Evolutionary conservation across 371 early-diverging fungal genomes (phyloP), one percentile per base, ranked within the genome.

Genomic region (Mucor indicus): DNA sequence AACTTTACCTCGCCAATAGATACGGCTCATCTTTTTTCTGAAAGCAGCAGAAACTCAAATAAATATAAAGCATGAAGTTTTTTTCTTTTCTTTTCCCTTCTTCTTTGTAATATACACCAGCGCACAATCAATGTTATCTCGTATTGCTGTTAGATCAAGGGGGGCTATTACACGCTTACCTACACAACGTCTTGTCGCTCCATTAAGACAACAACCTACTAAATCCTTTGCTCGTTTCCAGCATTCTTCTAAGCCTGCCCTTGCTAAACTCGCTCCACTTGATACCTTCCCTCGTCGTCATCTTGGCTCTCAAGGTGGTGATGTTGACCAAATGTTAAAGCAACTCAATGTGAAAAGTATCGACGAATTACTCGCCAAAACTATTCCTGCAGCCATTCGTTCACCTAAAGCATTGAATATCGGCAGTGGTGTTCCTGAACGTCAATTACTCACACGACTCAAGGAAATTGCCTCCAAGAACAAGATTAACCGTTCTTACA

Each of bases 231-330:
- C 60, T 29, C 67, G 69, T 44, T 44, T 59, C 19, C 68, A 66
- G 38, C 62, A 64, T 21, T 46, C 67, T 20, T 51, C 65, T 36
- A 70, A 68, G 55, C 71, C 71, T 44, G 55, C 49, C 10, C 54
- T 60, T 19, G 33, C 52, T 4, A 61, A 72, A 25, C 71, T 85
- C 46, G 72, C 80, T 25, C 83, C 83, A 27, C 62, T 86, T 33
- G 86, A 86, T 48, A 83, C 80, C 29, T 92, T 92, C 61, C 77
- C 81, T 53, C 83, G 85, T 51, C 92, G 98, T 48, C 98, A 97
- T 72, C 85, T 87, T 57, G 98, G 98, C 1, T 88, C 96, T 19
- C 74, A 78, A 44, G 79, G 79, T 30, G 50, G 62, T 6, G 92
- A 96, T 16, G 64, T 89, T 48, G 64, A 77, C 30, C 72, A 67